Percentiles rank a stretch among this genome's conserved stretches.
phyloP scores from a whole-genome alignment of 2,329 filamentous ascomycete genomes.

The Exophiala sp. region DNA sequence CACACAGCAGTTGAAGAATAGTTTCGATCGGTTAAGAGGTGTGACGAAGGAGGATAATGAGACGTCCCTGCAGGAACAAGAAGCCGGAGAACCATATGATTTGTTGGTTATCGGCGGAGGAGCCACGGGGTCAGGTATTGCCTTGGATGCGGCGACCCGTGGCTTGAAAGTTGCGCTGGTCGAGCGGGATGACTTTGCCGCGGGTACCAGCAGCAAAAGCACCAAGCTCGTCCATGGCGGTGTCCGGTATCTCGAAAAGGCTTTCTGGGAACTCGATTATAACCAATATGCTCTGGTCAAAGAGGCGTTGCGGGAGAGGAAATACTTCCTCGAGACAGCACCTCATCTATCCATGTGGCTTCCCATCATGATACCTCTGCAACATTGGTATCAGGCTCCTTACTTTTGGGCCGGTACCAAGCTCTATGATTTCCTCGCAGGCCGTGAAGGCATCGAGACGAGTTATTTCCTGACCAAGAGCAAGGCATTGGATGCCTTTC shows the following conservation, averaged over 20 bases:
- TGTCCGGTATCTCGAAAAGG: slow-evolving; percentile 80
- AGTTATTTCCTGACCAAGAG: slow-evolving; percentile 83
- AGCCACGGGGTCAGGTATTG: slow-evolving; percentile 73
- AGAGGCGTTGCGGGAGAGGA: slow-evolving; percentile 74
- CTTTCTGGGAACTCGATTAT: slow-evolving; percentile 78
- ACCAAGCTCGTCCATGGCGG: slow-evolving; percentile 82
- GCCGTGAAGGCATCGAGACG: slow-evolving; percentile 79
- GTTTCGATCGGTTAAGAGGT: slow-evolving; percentile 23
- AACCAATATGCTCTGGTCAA: slow-evolving; percentile 71
- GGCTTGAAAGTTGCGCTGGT: slow-evolving; percentile 74
- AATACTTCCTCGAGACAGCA: slow-evolving; percentile 76
- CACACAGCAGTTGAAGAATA: slow-evolving; percentile 21
- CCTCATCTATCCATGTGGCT: slow-evolving; percentile 75
- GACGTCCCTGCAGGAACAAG: slow-evolving; percentile 20
- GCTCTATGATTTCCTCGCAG: slow-evolving; percentile 77
- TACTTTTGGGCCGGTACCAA: slow-evolving; percentile 69
- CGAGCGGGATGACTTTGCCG: slow-evolving; percentile 75
- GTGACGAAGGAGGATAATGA: slow-evolving; percentile 23
- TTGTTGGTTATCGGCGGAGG: slow-evolving; percentile 72
- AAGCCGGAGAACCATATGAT: slow-evolving; percentile 59
- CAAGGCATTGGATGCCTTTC: slow-evolving; percentile 80
- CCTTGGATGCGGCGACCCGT: slow-evolving; percentile 71
- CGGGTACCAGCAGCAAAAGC: slow-evolving; percentile 78
- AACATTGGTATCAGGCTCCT: slow-evolving; percentile 78
- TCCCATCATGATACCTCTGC: slow-evolving; percentile 74